Percentiles rank a stretch among this genome's conserved stretches.
phyloP scores from a whole-genome alignment of 805 yeast species.

The Lachancea lanzarotensis region DNA sequence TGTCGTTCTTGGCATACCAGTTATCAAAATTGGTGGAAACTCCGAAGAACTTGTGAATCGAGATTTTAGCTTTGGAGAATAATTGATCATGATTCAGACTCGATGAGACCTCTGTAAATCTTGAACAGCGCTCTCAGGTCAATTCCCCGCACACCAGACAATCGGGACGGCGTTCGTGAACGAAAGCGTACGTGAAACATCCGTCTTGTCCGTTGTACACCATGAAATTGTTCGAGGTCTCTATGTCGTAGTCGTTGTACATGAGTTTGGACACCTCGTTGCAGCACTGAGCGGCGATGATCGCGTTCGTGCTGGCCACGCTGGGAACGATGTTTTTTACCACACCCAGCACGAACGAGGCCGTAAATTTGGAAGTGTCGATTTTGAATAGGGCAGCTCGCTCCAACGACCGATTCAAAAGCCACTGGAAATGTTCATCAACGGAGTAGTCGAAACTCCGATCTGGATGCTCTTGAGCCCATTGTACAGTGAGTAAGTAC shows the following conservation, averaged over 20 bases:
- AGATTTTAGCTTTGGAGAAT: too few relatives aligned
- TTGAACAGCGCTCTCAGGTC: background rate
- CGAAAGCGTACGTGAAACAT: slow-evolving; percentile 65
- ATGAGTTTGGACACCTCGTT: slow-evolving; percentile 78
- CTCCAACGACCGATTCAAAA: slow-evolving; percentile 45
- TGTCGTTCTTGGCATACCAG: too few relatives aligned
- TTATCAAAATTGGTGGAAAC: too few relatives aligned
- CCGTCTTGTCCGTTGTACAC: slow-evolving; percentile 82
- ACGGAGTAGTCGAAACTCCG: slow-evolving; percentile 60
- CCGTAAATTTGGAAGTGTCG: slow-evolving; percentile 57
- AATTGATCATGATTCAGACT: too few relatives aligned
- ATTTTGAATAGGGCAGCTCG: slow-evolving; percentile 66
- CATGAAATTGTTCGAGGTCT: slow-evolving; percentile 68
- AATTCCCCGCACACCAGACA: slow-evolving; percentile 72
- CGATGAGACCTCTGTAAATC: too few relatives aligned
- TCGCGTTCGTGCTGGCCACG: slow-evolving; percentile 88
- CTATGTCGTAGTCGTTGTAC: slow-evolving; percentile 51
- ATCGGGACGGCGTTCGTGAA: slow-evolving; percentile 49
- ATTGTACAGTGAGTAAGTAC: slow-evolving; percentile 72
- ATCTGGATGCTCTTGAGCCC: slow-evolving; percentile 51
- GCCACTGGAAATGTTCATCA: slow-evolving; percentile 57
- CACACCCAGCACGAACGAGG: slow-evolving; percentile 71
- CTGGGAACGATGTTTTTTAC: slow-evolving; percentile 91
- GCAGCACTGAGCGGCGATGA: slow-evolving; percentile 83
- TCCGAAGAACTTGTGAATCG: too few relatives aligned